Base-by-base conservation (phyloP, 2,329 filamentous ascomycete genomes). In the Sporothrix inflata region DNA sequence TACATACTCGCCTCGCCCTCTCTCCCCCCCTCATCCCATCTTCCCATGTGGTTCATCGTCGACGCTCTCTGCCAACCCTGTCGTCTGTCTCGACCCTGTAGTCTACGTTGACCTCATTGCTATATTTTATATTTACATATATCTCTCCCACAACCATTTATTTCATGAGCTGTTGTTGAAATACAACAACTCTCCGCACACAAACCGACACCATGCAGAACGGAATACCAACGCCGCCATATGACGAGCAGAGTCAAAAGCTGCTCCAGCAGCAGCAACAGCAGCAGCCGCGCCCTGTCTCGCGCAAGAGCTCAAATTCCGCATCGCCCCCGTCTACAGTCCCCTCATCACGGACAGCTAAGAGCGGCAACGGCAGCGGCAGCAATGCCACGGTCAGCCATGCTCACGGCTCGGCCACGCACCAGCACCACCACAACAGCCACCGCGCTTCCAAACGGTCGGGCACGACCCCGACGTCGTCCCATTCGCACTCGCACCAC, bases 371-470 rank as follows among this genome's bases (percentile, higher is more conserved):
- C 49, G 74, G 74, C 72, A 72, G 71, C 69, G 71, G 72, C 66
- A 75, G 65, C 68, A 70, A 73, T 24, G 60, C 63, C 16, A 71
- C 68, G 19, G 19, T 21, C 61, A 63, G 45, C 61, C 57, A 49
- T 8, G 21, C 53, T 21, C 16, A 12, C 38, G 1, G 34, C 11
- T 24, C 65, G 6, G 21, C n/a, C 4, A 4, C 67, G 47, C 74
- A 73, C 51, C 57, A 45, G n/a, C 74, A 74, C 57, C 73, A 75
- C 70, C 72, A 74, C 71, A 75, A 75, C 74, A 75, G 73, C 73
- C 84, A 87, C 77, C 85, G 86, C 74, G 81, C 82, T 27, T 82
- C 85, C 53, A 88, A 88, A 78, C 84, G 86, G 74, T 82, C 86
- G 66, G 82, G 81, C 24, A 42, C 74, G 1, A 74, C 71, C 4